Percentiles rank a stretch among this genome's conserved stretches.
phyloP scores from a whole-genome alignment of 345 rosid species.

The Populus tremula region DNA sequence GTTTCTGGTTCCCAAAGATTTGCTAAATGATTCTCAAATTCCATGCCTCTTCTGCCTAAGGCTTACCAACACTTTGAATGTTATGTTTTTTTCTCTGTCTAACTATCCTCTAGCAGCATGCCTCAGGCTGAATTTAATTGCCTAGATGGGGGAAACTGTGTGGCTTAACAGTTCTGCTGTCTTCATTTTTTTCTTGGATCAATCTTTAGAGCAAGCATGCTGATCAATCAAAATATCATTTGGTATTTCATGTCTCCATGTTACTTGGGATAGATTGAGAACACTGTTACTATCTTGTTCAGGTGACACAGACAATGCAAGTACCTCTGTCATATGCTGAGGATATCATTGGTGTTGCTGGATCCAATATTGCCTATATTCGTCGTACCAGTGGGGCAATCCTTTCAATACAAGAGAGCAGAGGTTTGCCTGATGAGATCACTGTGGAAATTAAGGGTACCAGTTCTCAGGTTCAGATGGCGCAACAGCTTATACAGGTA shows the following conservation, averaged over 20 bases:
- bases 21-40: neutral
- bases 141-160: neutral
- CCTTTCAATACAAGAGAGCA: conserved; percentile 31
- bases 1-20: neutral
- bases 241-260: neutral
- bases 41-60: neutral
- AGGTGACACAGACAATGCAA: conserved; percentile 38
- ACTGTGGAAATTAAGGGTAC: conserved; percentile 37
- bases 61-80: neutral
- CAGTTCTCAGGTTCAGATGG: conserved; percentile 35
- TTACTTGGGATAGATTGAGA: neutral
- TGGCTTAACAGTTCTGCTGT: neutral
- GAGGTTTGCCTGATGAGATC: conserved; percentile 35
- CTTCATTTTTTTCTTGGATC: neutral
- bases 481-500: conserved; percentile 40
- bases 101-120: too few relatives aligned
- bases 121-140: neutral
- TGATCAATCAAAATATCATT: neutral
- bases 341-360: conserved; percentile 37
- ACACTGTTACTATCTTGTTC: neutral
- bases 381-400: conserved; percentile 35
- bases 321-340: conserved; percentile 37
- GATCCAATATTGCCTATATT: conserved; percentile 38
- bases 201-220: neutral
- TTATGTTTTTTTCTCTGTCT: neutral